Evolutionary conservation across 257 asterid genomes (phyloP).

Genomic region (Gentiana straminea): DNA sequence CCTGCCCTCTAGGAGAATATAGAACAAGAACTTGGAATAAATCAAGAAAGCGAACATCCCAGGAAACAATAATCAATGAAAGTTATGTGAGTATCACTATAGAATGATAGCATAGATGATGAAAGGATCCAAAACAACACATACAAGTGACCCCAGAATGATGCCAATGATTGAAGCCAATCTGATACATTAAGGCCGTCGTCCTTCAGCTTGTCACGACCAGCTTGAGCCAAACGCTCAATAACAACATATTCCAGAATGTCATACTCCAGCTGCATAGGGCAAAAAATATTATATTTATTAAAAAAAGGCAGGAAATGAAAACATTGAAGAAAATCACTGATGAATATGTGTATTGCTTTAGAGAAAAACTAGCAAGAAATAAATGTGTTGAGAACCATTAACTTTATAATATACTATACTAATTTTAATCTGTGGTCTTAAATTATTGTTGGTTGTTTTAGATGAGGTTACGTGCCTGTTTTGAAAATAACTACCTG

Average conservation of each 20-base stretch:
- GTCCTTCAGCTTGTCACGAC: constrained; percentile 97
- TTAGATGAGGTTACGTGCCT: no score
- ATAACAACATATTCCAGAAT: constrained; percentile 95
- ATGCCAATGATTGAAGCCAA: constrained; percentile 99
- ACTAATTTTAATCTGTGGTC: no score
- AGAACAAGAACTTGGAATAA: constrained; percentile 1
- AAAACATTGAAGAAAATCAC: no score
- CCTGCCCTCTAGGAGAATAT: constrained; percentile 2
- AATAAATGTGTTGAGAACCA: no score
- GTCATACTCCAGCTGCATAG: constrained; percentile 87
- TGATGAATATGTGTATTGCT: no score
- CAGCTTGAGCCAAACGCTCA: constrained; percentile 96
- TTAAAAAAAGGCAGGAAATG: constrained; percentile 6
- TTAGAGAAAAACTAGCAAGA: no score
- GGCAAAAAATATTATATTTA: no score
- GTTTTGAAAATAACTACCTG: no score
- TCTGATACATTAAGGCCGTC: constrained; percentile 98
- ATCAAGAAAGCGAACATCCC: constrained; percentile 14
- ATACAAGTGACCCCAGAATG: constrained; percentile 99
- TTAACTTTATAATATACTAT: no score
- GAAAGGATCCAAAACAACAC: constrained; percentile 27
- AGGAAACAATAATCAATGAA: not conserved
- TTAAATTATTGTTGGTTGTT: no score
- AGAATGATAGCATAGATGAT: constrained; percentile 13
- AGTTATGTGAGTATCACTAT: not conserved